Percentiles rank a stretch among this genome's conserved stretches.
Conservation (phyloP, 2,329 filamentous ascomycete species). For the Endoconidiophora laricicola region DNA sequence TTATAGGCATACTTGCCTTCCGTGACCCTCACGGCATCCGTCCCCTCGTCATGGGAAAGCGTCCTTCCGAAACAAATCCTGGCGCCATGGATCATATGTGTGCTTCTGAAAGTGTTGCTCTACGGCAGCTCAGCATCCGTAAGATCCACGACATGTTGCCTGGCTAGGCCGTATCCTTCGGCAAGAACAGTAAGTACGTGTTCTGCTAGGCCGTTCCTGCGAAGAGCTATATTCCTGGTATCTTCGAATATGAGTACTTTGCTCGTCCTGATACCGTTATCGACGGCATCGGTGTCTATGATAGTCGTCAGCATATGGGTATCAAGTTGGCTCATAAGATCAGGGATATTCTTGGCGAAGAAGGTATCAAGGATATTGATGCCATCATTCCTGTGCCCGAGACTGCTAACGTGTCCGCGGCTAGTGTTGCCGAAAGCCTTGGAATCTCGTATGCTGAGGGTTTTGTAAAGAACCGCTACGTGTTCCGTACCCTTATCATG, state of each 20-base stretch:
- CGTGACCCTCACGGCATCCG: constrained; percentile 48
- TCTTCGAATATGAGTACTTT: constrained; percentile 77
- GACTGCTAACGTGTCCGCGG: constrained; percentile 60
- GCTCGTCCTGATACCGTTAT: constrained; percentile 67
- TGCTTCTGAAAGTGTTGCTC: constrained; percentile 73
- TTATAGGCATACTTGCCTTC: constrained; percentile 2
- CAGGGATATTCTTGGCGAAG: constrained; percentile 46
- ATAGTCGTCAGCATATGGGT: constrained; percentile 76
- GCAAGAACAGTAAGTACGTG: constrained; percentile 56
- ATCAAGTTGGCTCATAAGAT: constrained; percentile 62
- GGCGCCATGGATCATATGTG: constrained; percentile 71
- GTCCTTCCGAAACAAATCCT: constrained; percentile 45
- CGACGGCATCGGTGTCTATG: constrained; percentile 76
- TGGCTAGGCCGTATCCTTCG: constrained; percentile 71
- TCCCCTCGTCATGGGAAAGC: constrained; percentile 61
- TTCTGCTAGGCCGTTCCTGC: constrained; percentile 58
- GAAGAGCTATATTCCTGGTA: constrained; percentile 59
- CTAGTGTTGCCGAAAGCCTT: constrained; percentile 56
- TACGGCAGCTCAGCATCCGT: constrained; percentile 64
- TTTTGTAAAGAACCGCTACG: constrained; percentile 80
- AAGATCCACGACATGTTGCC: constrained; percentile 64
- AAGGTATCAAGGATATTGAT: constrained; percentile 61
- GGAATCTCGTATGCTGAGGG: constrained; percentile 64
- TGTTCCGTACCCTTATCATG: constrained; percentile 67
- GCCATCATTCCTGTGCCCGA: constrained; percentile 29